Evolutionary conservation across 805 yeast genomes (phyloP).

Genomic region (Candida pseudofarinosa): DNA sequence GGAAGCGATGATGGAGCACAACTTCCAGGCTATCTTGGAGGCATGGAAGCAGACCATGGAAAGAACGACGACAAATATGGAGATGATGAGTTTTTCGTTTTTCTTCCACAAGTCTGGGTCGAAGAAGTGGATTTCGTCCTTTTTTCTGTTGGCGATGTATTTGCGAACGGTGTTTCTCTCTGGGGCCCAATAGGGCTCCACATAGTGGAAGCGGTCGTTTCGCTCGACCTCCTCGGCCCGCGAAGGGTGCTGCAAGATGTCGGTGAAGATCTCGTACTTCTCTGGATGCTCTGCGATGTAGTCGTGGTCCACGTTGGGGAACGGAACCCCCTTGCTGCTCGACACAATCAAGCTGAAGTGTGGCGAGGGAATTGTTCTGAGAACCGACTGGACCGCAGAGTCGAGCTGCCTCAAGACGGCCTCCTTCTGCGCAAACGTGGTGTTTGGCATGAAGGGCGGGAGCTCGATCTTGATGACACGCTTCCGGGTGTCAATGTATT

Average conservation of each 20-base stretch:
- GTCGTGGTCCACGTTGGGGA: conserved; percentile 30
- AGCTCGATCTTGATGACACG: conserved; percentile 61
- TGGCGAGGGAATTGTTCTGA: conserved; percentile 76
- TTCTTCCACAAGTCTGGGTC: conserved; percentile 46
- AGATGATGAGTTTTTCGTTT: conserved; percentile 45
- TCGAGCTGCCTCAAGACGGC: conserved; percentile 38
- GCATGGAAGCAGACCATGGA: conserved; percentile 1
- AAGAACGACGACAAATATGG: conserved; percentile 27
- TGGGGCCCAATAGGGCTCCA: conserved; percentile 25
- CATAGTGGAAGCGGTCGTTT: conserved; percentile 36
- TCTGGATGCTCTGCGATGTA: conserved; percentile 28
- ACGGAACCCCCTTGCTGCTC: conserved; percentile 14
- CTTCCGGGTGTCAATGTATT: conserved; percentile 59
- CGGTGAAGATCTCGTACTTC: conserved; percentile 47
- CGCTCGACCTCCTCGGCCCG: conserved; percentile 53
- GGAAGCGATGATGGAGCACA: too few relatives aligned
- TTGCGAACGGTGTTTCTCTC: conserved; percentile 25
- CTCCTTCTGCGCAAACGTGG: conserved; percentile 12
- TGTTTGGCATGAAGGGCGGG: conserved; percentile 38
- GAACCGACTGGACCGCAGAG: conserved; percentile 47
- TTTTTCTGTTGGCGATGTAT: conserved; percentile 25
- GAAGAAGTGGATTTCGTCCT: conserved; percentile 36
- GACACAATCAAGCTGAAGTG: conserved; percentile 59
- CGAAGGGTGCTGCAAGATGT: conserved; percentile 49
- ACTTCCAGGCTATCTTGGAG: neutral